Percentiles rank a stretch among this genome's conserved stretches.
phyloP scores from a whole-genome alignment of 257 asterid species.

The Solanum neorickii region DNA sequence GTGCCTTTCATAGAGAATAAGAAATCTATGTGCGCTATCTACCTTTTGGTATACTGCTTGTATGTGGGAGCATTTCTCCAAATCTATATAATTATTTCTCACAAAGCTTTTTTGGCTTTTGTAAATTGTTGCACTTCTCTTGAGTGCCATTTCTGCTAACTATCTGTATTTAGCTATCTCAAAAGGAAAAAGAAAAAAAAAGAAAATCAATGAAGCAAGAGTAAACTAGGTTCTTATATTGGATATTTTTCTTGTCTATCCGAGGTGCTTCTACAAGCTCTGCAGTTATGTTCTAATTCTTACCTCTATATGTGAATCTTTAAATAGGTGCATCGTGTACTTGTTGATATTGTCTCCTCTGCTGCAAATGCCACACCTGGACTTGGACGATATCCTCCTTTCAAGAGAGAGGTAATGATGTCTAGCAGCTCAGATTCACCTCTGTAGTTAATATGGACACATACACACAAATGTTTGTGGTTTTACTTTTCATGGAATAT shows the following conservation, averaged over 20 bases:
- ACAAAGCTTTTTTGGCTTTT: not conserved
- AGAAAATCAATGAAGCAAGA: not conserved
- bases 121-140: not conserved
- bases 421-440: not conserved
- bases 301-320: not conserved
- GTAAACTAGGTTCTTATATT: not conserved
- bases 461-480: not conserved
- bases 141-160: not conserved
- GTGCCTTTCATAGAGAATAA: not conserved
- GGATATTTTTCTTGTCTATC: not conserved
- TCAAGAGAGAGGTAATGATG: conserved; percentile 76
- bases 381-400: conserved; percentile 97
- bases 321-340: conserved; percentile 83
- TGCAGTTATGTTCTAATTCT: not conserved
- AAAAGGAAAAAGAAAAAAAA: not conserved
- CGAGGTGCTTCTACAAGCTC: not conserved
- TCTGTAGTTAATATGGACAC: not conserved
- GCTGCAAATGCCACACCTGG: conserved; percentile 98
- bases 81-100: not conserved
- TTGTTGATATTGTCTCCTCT: conserved; percentile 76
- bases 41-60: not conserved
- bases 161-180: not conserved
- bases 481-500: not conserved
- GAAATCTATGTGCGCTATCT: not conserved
- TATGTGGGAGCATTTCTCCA: not conserved